Percentiles rank a stretch among this genome's conserved stretches.
Conservation (phyloP, 208 protist genomes). For the Crithidia sp. region DNA sequence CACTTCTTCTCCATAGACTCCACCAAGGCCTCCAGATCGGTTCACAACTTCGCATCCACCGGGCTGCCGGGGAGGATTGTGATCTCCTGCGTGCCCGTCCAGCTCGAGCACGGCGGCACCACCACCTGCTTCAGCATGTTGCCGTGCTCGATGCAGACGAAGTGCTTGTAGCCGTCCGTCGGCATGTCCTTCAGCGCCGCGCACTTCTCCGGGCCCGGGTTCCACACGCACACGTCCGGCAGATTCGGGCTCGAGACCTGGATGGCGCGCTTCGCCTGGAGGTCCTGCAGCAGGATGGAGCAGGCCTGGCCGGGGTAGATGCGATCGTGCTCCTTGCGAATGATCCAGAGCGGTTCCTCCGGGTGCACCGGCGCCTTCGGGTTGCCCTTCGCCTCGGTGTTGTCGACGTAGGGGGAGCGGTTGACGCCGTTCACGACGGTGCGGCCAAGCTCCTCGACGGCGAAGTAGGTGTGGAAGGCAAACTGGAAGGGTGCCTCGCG, state of each 20-base stretch:
- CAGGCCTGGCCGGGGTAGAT: constrained; percentile 67
- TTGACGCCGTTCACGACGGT: constrained; percentile 78
- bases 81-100: constrained; percentile 61
- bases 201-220: constrained; percentile 81
- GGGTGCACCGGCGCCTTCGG: constrained; percentile 44
- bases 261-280: constrained; percentile 29
- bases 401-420: constrained; percentile 71
- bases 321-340: constrained; percentile 77
- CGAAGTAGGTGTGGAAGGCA: constrained; percentile 91
- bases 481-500: constrained; percentile 62
- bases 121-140: constrained; percentile 64
- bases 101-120: constrained; percentile 68
- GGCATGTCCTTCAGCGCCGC: constrained; percentile 77
- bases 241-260: constrained; percentile 61
- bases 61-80: constrained; percentile 40
- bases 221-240: constrained; percentile 87
- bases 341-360: constrained; percentile 35
- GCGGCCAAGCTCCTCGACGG: constrained; percentile 52
- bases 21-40: constrained; percentile 21
- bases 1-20: constrained; percentile 14
- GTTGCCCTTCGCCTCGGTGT: constrained; percentile 41
- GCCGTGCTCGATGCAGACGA: constrained; percentile 90
- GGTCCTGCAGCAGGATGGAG: constrained; percentile 55
- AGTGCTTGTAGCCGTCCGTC: constrained; percentile 74
- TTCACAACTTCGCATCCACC: constrained; percentile 45